A percentile compares a stretch with the other conserved stretches of the same genome.
These are phyloP conservation scores for Lepiota brunneoincarnata DNA, from an alignment of 768 basidiomycete species.

Conservation along the genomic window DNA sequence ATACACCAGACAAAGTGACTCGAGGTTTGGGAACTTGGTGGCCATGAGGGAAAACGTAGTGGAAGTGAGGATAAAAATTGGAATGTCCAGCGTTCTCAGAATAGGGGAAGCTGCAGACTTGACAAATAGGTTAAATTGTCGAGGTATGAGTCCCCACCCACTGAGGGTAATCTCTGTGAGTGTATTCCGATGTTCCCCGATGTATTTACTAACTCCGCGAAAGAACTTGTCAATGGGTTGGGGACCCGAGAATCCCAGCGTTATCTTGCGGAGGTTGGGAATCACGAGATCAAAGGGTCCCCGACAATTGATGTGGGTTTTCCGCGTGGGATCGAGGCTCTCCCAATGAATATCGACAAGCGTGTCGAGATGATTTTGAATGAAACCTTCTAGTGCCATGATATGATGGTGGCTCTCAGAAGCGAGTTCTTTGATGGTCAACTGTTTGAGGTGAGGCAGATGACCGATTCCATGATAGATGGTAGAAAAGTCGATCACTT, in stretches of 20 bases:
- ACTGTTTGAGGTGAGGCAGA: not conserved
- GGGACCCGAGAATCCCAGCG: no score
- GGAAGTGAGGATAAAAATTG: not conserved
- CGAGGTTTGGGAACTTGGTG: not conserved
- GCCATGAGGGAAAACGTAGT: not conserved
- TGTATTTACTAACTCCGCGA: no score
- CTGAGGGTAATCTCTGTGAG: no score
- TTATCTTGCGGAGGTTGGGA: no score
- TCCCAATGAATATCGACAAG: not conserved
- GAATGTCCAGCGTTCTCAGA: not conserved
- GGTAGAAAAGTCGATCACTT: not conserved
- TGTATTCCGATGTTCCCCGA: no score
- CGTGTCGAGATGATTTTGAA: not conserved
- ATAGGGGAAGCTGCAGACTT: not conserved
- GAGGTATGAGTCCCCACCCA: no score
- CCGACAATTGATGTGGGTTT: no score
- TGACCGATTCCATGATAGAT: not conserved
- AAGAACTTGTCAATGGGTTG: no score
- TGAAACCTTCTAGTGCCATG: not conserved
- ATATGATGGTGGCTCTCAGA: not conserved
- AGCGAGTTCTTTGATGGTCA: not conserved
- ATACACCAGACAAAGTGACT: not conserved
- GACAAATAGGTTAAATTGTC: not conserved
- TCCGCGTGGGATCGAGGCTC: no score
- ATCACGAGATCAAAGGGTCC: no score